Evolutionary conservation across 2,329 filamentous ascomycete species (phyloP).

Genomic region (Penicillium sp.): DNA sequence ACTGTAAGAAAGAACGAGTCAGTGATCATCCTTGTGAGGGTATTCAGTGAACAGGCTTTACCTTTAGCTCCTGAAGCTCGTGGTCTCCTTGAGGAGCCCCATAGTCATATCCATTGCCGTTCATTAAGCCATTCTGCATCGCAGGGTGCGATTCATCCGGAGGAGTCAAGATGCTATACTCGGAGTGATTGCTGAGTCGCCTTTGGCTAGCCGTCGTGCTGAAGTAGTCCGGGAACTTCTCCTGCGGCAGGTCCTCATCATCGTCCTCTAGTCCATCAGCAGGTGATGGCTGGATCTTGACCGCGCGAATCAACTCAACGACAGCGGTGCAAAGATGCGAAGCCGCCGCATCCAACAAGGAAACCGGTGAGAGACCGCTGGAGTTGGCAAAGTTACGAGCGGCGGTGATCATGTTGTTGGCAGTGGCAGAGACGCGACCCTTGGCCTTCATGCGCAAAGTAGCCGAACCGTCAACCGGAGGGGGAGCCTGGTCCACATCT

Average conservation of each 20-base stretch:
- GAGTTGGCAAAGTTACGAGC: conserved; percentile 87
- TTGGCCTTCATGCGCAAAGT: conserved; percentile 71
- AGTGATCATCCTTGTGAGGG: conserved; percentile 21
- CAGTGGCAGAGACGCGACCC: conserved; percentile 82
- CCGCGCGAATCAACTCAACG: conserved; percentile 78
- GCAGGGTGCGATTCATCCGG: conserved; percentile 45
- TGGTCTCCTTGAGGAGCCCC: conserved; percentile 46
- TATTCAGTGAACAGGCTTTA: conserved; percentile 32
- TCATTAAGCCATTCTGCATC: conserved; percentile 30
- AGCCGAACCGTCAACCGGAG: conserved; percentile 55
- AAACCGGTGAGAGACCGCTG: conserved; percentile 86
- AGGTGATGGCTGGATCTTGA: conserved; percentile 79
- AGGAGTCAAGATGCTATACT: conserved; percentile 73
- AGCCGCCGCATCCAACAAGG: conserved; percentile 86
- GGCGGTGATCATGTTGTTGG: conserved; percentile 93
- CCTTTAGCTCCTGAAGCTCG: conserved; percentile 63
- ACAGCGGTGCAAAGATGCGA: conserved; percentile 85
- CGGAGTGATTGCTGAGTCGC: conserved; percentile 64
- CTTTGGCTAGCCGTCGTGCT: conserved; percentile 54
- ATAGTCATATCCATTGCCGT: conserved; percentile 42
- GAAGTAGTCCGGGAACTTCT: conserved; percentile 70
- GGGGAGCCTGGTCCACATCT: conserved; percentile 66
- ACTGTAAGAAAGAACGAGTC: conserved; percentile 44
- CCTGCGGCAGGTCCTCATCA: conserved; percentile 63
- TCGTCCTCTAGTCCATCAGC: conserved; percentile 75